Base-by-base conservation (phyloP, 345 rosid genomes). In the Corchorus olitorius region DNA sequence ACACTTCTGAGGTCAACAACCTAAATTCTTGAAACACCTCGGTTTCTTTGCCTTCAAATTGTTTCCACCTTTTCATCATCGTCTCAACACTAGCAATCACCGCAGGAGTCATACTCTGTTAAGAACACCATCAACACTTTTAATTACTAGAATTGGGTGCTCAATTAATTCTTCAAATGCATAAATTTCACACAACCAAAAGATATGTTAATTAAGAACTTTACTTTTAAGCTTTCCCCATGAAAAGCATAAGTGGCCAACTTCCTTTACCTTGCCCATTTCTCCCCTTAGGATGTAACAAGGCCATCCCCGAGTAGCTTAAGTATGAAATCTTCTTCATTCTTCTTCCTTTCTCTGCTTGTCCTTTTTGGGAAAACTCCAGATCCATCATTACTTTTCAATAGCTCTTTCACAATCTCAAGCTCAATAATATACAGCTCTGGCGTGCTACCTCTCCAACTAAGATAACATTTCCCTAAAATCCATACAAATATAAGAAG, bases 1-100 rank as follows among this genome's bases (percentile, higher is more conserved):
- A 84, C 41, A 83, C 49, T 75, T 85, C 86, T 22, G 87, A 81
- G 7, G 88, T 88, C 33, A 88, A 75, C 8, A 83, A 2, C 65
- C 54, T 88, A 58, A 84, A 60, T 75, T 88, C 87, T 37, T 64
- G 34, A 53, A 33, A 65, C 43, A 39, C 43, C 43, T 39, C 43
- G 3, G 2, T 39, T 39, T 39, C 43, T 39, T 39, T 39, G 5
- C 43, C 43, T 39, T 39, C 43, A 39, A 39, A 39, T 6, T 39
- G 43, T 39, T 39, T 39, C 43, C 43, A 39, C 43, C 43, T 39
- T 39, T 39, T 2, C 43, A 39, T 1, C 43, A 39, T 39, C 43
- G 43, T 39, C 67, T 84, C 81, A 34, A 76, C 84, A 54, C 86
- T 80, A 8, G 68, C 75, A 45, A 81, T 69, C 81, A 86, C 74